Evolutionary conservation across 805 yeast species (phyloP).

Genomic region (Candida sithepensis): DNA sequence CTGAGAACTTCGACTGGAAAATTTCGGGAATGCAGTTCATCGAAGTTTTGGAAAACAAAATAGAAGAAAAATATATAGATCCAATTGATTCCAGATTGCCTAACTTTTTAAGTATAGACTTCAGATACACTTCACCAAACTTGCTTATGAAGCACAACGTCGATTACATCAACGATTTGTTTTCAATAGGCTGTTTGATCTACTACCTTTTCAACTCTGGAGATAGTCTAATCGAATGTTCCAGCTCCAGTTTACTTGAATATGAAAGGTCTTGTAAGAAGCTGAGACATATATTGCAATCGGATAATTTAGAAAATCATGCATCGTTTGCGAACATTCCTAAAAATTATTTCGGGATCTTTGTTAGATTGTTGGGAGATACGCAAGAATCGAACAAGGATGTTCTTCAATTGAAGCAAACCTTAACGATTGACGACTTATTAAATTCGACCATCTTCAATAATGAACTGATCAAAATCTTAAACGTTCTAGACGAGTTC

Average conservation of each 20-base stretch:
- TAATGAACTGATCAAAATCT: slow-evolving; percentile 75
- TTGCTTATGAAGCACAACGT: slow-evolving; percentile 62
- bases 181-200: slow-evolving; percentile 77
- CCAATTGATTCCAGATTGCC: slow-evolving; percentile 78
- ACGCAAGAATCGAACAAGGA: slow-evolving; percentile 32
- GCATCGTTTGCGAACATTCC: slow-evolving; percentile 61
- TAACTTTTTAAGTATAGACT: slow-evolving; percentile 59
- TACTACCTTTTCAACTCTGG: slow-evolving; percentile 58
- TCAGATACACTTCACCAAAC: slow-evolving; percentile 84
- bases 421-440: slow-evolving; percentile 56
- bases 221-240: slow-evolving; percentile 41
- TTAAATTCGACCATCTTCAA: slow-evolving; percentile 74
- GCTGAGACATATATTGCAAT: slow-evolving; percentile 30
- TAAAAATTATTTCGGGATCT: slow-evolving; percentile 42
- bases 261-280: slow-evolving; percentile 55
- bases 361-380: slow-evolving; percentile 52
- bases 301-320: slow-evolving; percentile 40
- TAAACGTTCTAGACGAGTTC: slow-evolving; percentile 79
- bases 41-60: slow-evolving; percentile 41
- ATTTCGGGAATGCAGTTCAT: slow-evolving; percentile 67
- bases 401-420: slow-evolving; percentile 24
- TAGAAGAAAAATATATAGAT: slow-evolving; percentile 62
- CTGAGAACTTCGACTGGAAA: slow-evolving; percentile 92
- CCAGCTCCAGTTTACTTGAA: slow-evolving; percentile 38
- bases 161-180: slow-evolving; percentile 71